Evolutionary conservation across 2,329 filamentous ascomycete species (phyloP).

Genomic region (Neofusicoccum parvum): DNA sequence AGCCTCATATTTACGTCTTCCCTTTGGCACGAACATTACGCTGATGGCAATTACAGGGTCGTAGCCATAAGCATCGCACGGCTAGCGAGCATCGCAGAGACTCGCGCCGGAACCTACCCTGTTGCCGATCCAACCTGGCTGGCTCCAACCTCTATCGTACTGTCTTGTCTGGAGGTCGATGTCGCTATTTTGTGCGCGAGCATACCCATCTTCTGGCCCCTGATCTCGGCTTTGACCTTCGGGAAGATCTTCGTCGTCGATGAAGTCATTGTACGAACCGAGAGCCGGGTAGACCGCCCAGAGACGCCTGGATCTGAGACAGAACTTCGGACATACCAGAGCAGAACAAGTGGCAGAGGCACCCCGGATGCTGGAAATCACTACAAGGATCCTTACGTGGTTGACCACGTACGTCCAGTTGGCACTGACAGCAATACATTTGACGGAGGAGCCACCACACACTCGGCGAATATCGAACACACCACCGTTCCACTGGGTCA

Average conservation of each 20-base stretch:
- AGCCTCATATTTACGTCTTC: slow-evolving; percentile 21
- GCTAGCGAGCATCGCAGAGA: slow-evolving; percentile 32
- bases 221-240: slow-evolving; percentile 32
- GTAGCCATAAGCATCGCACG: slow-evolving; percentile 33
- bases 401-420: slow-evolving; percentile 2
- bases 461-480: slow-evolving; percentile 2
- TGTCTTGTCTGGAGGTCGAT: slow-evolving; percentile 41
- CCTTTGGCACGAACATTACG: background rate
- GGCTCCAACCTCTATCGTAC: slow-evolving; percentile 32
- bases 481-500: slow-evolving; percentile 10
- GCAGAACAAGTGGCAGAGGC: background rate
- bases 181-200: slow-evolving; percentile 41
- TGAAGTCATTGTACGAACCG: slow-evolving; percentile 39
- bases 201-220: slow-evolving; percentile 43
- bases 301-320: slow-evolving; percentile 12
- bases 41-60: slow-evolving; percentile 27
- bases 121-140: slow-evolving; percentile 35
- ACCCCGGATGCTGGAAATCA: background rate
- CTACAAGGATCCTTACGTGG: slow-evolving; percentile 17
- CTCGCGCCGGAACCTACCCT: slow-evolving; percentile 36
- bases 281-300: slow-evolving; percentile 23
- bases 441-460: background rate
- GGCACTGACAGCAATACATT: background rate
- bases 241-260: slow-evolving; percentile 44
- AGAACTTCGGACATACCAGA: slow-evolving; percentile 11